Evolutionary conservation across 2,329 filamentous ascomycete species (phyloP).

Genomic region (Aureobasidium sp.): DNA sequence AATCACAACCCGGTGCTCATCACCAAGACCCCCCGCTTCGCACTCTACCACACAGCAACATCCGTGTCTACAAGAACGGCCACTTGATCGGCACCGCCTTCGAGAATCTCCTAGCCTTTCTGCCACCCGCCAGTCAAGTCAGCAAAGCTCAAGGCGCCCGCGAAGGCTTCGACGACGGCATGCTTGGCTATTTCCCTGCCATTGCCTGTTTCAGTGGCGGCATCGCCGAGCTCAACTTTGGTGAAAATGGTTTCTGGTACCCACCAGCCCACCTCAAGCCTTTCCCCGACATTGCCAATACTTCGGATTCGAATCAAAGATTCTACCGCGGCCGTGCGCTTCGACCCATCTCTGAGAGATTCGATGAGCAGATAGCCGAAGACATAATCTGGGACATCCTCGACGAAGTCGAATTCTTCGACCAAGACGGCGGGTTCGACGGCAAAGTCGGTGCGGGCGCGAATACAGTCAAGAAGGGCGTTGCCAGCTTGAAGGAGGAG

Average conservation of each 20-base stretch:
- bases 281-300: conserved; percentile 22
- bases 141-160: conserved; percentile 65
- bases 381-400: conserved; percentile 88
- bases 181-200: conserved; percentile 91
- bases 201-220: conserved; percentile 88
- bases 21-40: conserved; percentile 68
- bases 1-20: conserved; percentile 60
- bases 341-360: conserved; percentile 66
- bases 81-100: conserved; percentile 79
- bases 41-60: conserved; percentile 75
- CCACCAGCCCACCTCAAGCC: conserved; percentile 53
- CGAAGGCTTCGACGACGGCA: conserved; percentile 85
- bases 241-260: conserved; percentile 76
- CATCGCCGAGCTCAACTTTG: conserved; percentile 88
- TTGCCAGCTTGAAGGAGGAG: conserved; percentile 17
- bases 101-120: conserved; percentile 77
- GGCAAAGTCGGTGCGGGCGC: conserved; percentile 22
- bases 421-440: conserved; percentile 52
- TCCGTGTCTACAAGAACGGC: conserved; percentile 91
- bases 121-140: conserved; percentile 78
- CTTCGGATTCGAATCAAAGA: neutral
- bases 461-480: conserved; percentile 17
- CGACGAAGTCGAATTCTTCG: conserved; percentile 88
- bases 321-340: conserved; percentile 28
- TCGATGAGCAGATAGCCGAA: conserved; percentile 87